Base-by-base conservation (phyloP, 1,139 yeast genomes). In the Debaryomycetaceae sp. region DNA sequence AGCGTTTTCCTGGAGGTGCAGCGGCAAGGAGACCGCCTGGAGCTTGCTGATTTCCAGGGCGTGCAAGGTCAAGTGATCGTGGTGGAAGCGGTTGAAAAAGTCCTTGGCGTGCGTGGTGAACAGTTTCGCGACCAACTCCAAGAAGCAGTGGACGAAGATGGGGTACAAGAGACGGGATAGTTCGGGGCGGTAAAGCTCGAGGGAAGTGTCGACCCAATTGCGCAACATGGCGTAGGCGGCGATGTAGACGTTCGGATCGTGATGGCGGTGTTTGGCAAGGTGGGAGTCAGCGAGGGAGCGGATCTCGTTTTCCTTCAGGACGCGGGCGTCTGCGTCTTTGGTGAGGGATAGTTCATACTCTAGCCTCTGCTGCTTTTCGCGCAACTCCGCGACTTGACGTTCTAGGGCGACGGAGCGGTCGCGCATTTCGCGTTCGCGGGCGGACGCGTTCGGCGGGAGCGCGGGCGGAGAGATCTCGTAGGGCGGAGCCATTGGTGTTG, bases 101-200 rank as follows among this genome's bases (percentile, higher is more conserved):
- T 58, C 54, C 45, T 83, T 74, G 3, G 95, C 93, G 30, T 73
- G 69, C 13, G 62, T 53, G 4, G 73, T 56, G 36, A 65, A 65
- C 36, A 73, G 70, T 43, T 80, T 78, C 27, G 73, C 58, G 13
- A 87, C 74, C 36, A 90, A 64, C 44, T 85, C 92, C 39, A 90
- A 62, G 48, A 76, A 90, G 43, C 87, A 73, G 53, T 90, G 95
- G 28, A 90, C 80, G 55, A 87, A 90, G 19, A 90, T 68, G 3
- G 99, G 99, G 50, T 80, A 90, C 41, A 90, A 61, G 24, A 87
- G 69, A 38, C 93, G 71, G 32, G 81, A 69, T 37, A 90, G 64
- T 51, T 90, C 97, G 10, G 94, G 90, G 51, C 80, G 81, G 55
- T 92, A 90, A 55, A 90, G 68, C 50, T 90, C 98, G 44, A 90